These are phyloP conservation scores for Pyrenochaeta sp. DNA, from an alignment of 2,329 filamentous ascomycete genomes.

Conservation along the genomic window DNA sequence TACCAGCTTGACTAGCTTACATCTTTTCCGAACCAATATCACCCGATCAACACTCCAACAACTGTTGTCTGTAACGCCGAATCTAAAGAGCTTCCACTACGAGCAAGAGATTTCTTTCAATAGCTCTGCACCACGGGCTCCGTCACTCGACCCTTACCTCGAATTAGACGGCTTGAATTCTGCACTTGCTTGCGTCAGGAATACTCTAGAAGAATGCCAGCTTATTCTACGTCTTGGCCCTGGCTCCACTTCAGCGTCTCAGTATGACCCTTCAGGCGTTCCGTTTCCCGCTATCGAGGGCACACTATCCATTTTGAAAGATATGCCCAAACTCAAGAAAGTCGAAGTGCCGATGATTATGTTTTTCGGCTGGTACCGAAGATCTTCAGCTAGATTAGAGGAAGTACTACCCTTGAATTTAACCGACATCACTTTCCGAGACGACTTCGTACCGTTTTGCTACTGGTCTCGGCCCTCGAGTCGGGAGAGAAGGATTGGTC, in stretches of 20 bases:
- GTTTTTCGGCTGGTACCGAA: conserved; percentile 32
- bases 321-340: conserved; percentile 21
- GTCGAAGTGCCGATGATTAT: conserved; percentile 31
- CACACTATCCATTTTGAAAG: conserved; percentile 27
- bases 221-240: conserved; percentile 27
- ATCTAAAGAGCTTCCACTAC: conserved; percentile 26
- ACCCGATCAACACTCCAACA: conserved; percentile 25
- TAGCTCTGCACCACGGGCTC: conserved; percentile 6
- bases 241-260: conserved; percentile 25
- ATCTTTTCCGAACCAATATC: conserved; percentile 34
- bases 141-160: conserved; percentile 23
- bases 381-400: conserved; percentile 25
- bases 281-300: conserved; percentile 30
- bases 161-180: conserved; percentile 31
- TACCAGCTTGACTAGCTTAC: conserved; percentile 23
- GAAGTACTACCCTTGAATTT: conserved; percentile 27
- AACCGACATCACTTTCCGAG: conserved; percentile 21
- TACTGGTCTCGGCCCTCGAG: conserved; percentile 28
- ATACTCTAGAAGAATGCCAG: conserved; percentile 26
- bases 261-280: conserved; percentile 23
- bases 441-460: conserved; percentile 31
- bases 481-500: conserved; percentile 23
- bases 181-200: conserved; percentile 23
- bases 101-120: conserved; percentile 34
- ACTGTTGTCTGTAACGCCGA: conserved; percentile 27